These are phyloP conservation scores for Melocanna baccifera DNA, from an alignment of 176 grass and related monocot species.

Conservation along the genomic window DNA sequence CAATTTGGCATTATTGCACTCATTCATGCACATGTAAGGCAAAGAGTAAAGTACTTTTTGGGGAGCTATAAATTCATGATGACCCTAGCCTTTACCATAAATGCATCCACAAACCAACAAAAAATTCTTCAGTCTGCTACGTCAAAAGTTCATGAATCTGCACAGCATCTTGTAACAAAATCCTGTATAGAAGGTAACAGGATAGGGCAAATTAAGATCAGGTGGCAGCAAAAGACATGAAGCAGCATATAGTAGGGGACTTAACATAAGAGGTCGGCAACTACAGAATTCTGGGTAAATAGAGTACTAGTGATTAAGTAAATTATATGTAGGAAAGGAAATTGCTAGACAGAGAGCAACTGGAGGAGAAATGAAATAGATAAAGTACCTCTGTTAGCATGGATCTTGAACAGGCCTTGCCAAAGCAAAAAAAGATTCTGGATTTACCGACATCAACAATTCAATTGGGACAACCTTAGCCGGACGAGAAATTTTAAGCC, in stretches of 20 bases:
- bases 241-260: background rate
- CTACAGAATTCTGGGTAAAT: background rate
- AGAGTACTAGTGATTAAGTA: background rate
- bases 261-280: background rate
- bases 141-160: background rate
- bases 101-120: background rate
- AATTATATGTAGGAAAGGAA: background rate
- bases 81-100: background rate
- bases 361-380: background rate
- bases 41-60: background rate
- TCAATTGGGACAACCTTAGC: constrained; percentile 55
- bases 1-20: background rate
- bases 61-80: background rate
- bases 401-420: constrained; percentile 52
- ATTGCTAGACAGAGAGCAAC: background rate
- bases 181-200: background rate
- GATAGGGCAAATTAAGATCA: background rate
- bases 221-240: background rate
- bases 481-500: constrained; percentile 59
- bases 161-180: background rate
- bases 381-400: constrained; percentile 30
- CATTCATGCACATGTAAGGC: too few relatives aligned
- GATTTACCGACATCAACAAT: constrained; percentile 65
- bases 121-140: background rate
- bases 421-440: constrained; percentile 67